Conservation (phyloP, 176 grass and related monocot genomes). For the Carex kokanica region DNA sequence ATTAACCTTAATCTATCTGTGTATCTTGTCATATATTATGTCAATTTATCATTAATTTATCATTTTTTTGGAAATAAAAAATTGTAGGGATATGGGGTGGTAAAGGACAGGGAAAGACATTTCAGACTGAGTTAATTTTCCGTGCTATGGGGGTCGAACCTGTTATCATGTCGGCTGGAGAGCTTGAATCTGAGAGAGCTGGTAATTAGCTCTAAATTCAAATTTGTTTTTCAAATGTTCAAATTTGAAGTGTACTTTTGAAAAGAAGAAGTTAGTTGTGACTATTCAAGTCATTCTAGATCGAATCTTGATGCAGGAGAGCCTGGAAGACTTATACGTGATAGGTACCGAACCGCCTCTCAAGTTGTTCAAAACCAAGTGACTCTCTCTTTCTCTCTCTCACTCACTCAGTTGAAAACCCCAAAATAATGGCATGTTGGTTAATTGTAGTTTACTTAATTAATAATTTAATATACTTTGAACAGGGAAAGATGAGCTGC, state of each 20-base stretch:
- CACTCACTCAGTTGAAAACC: not conserved
- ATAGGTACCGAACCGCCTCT: conserved; percentile 77
- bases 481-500: conserved; percentile 93
- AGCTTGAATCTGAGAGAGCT: conserved; percentile 92
- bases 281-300: not conserved
- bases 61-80: conserved; percentile 10
- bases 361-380: conserved; percentile 98
- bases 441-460: conserved; percentile 23
- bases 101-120: conserved; percentile 97
- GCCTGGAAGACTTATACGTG: conserved; percentile 84
- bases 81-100: conserved; percentile 89
- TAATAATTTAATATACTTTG: conserved; percentile 22
- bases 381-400: conserved; percentile 27
- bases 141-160: conserved; percentile 79
- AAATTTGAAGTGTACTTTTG: not conserved
- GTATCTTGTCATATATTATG: conserved; percentile 19
- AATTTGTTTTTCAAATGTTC: too few relatives aligned
- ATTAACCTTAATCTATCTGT: not conserved
- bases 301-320: conserved; percentile 51
- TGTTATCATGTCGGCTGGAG: conserved; percentile 93
- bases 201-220: conserved; percentile 29
- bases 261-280: not conserved
- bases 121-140: conserved; percentile 97
- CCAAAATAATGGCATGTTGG: not conserved
- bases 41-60: not conserved